Evolutionary conservation across 805 yeast species (phyloP), one percentile per base, ranked within the genome.

Genomic region (Saturnispora mendoncae): DNA sequence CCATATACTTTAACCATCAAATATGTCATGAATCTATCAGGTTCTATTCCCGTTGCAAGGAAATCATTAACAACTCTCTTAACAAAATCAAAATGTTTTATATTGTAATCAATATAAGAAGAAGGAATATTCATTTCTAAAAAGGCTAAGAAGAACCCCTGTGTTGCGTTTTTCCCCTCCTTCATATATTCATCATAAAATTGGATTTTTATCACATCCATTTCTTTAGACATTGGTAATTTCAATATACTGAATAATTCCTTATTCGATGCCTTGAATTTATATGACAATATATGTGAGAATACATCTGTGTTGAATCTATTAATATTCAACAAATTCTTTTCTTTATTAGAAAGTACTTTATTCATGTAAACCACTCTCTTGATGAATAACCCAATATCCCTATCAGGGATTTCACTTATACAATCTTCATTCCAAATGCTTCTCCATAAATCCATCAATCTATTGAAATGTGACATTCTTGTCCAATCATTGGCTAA

Each of bases 241-340:
- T 43, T 41, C 15, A 47, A 28, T 28, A 47, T 8, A 12, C 38
- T 30, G 24, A 47, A 47, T 12, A 47, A 17, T 20, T 47, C 50
- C 26, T 41, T 45, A 21, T 38, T 45, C 5, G 48, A 43, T 8
- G 43, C 15, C 8, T 36, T 36, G 15, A 45, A 33, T 4, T 39
- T 26, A 2, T 36, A 33, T 1, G 23, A 14, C 27, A 38, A 36
- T 6, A 47, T n/a, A 13, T 45, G 46, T 6, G 19, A 26, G 17
- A 47, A 31, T 4, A 47, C 17, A 4, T 28, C 7, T 4, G 35
- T 31, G 20, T 42, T 45, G 3, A 33, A 12, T 3, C 32, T 24
- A 23, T 36, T 14, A 2, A 46, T 4, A 4, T 33, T 33, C 9
- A 47, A 15, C 18, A 27, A n/a, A 6, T 19, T 12, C 24, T 37